Percentiles rank a stretch among this genome's conserved stretches.
Evolutionary conservation across 2,329 filamentous ascomycete genomes (phyloP).

Genomic region (Cryphonectria nitschkei): DNA sequence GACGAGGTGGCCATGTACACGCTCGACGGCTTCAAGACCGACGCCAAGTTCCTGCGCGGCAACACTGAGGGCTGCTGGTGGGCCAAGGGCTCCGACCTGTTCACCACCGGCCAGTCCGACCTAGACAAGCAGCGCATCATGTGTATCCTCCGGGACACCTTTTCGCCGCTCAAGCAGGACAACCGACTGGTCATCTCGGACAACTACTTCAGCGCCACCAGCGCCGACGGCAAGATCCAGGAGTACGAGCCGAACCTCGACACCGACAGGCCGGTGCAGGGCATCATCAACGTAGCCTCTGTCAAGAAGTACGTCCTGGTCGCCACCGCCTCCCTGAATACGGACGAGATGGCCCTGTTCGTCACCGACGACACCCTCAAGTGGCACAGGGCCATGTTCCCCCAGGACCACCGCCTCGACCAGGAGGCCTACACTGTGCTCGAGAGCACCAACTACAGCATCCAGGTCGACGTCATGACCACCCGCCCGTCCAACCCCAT

Average conservation of each 20-base stretch:
- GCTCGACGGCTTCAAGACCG: constrained; percentile 77
- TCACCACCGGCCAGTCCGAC: constrained; percentile 69
- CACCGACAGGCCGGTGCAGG: constrained; percentile 72
- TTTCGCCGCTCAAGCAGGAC: constrained; percentile 72
- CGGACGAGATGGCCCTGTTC: constrained; percentile 89
- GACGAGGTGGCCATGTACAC: constrained; percentile 73
- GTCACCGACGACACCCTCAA: constrained; percentile 80
- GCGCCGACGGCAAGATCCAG: constrained; percentile 50
- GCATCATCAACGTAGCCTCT: constrained; percentile 78
- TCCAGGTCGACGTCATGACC: constrained; percentile 92
- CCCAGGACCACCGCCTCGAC: constrained; percentile 75
- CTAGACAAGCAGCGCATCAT: constrained; percentile 73
- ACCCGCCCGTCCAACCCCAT: constrained; percentile 67
- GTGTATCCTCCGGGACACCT: constrained; percentile 77
- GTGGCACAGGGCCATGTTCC: constrained; percentile 94
- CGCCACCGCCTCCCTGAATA: constrained; percentile 77
- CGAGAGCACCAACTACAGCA: constrained; percentile 96
- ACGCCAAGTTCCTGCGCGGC: constrained; percentile 65
- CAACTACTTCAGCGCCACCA: constrained; percentile 70
- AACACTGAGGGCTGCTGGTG: constrained; percentile 81
- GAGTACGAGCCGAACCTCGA: constrained; percentile 80
- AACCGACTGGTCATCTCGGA: constrained; percentile 82
- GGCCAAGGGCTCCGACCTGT: constrained; percentile 77
- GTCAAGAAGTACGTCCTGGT: constrained; percentile 88
- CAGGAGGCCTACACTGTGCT: constrained; percentile 92